Evolutionary conservation across 352 stramenopile genomes (phyloP).

Genomic region (Pythium aphanidermatum): DNA sequence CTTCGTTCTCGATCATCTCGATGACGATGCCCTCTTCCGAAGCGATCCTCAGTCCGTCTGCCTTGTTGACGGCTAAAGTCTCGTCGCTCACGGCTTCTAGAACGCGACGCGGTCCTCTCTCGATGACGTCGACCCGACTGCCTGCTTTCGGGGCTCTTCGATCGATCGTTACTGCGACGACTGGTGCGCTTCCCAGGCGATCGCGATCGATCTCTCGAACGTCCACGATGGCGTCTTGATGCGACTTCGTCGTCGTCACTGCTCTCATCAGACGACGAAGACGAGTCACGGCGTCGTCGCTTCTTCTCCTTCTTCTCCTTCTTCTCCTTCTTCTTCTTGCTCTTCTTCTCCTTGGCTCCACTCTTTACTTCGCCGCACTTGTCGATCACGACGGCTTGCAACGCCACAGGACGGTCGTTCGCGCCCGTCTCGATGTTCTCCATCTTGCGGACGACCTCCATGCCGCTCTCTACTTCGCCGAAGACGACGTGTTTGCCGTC

Average conservation of each 20-base stretch:
- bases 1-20: not conserved
- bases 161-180: slow-evolving; percentile 1
- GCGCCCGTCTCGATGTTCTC: slow-evolving; percentile 82
- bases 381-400: slow-evolving; percentile 88
- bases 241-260: not conserved
- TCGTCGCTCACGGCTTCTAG: too few relatives aligned
- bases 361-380: slow-evolving; percentile 88
- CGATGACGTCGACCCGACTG: not conserved
- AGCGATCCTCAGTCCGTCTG: too few relatives aligned
- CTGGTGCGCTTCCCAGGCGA: not conserved
- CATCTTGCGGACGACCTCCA: slow-evolving; percentile 83
- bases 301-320: slow-evolving; percentile 28
- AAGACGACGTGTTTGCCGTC: slow-evolving; percentile 99
- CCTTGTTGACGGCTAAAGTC: too few relatives aligned
- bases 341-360: slow-evolving; percentile 17
- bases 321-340: slow-evolving; percentile 23
- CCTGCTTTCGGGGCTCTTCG: not conserved
- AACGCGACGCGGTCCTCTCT: too few relatives aligned
- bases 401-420: slow-evolving; percentile 74
- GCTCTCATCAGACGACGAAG: slow-evolving; percentile 8
- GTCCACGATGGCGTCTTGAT: slow-evolving; percentile 6
- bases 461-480: slow-evolving; percentile 87
- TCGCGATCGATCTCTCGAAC: slow-evolving; percentile 1
- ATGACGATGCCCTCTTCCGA: not conserved
- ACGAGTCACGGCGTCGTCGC: slow-evolving; percentile 6